A percentile compares a stretch with the other conserved stretches of the same genome.
Conservation (phyloP, 2,329 filamentous ascomycete genomes). For the Xylaria sp. region DNA sequence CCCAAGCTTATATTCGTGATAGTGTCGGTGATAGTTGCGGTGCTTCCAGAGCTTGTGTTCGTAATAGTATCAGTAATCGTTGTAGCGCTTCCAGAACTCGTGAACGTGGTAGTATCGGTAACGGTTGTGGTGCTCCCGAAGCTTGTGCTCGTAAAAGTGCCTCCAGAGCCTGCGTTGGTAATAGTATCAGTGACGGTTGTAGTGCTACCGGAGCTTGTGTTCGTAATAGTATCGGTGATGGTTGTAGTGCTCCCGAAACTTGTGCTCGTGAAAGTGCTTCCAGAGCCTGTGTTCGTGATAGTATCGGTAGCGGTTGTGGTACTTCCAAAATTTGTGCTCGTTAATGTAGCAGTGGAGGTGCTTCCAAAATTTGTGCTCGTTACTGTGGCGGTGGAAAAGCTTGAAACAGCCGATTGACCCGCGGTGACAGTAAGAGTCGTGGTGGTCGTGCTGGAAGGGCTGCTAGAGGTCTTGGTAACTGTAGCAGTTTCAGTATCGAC, state of each 20-base stretch:
- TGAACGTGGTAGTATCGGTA: constrained; percentile 3
- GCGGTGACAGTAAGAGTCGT: constrained; percentile 23
- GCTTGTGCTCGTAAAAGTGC: too few relatives aligned
- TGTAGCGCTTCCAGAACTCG: background rate
- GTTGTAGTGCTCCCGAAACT: background rate
- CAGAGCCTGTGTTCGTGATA: too few relatives aligned
- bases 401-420: background rate
- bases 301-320: too few relatives aligned
- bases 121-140: background rate
- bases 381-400: background rate
- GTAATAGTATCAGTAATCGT: constrained; percentile 4
- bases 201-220: background rate
- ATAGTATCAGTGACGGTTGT: too few relatives aligned
- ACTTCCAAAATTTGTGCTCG: background rate
- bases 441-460: constrained; percentile 19
- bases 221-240: background rate
- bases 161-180: too few relatives aligned
- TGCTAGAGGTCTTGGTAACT: constrained; percentile 3
- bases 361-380: background rate
- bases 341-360: constrained; percentile 1
- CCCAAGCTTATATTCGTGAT: too few relatives aligned
- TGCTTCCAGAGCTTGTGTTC: background rate
- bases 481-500: constrained; percentile 25
- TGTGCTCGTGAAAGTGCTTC: background rate
- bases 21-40: too few relatives aligned